Evolutionary conservation across 1,284 basidiomycete species (phyloP), one percentile per base, ranked within the genome.

Genomic region (Sanghuangporus sanghuang): DNA sequence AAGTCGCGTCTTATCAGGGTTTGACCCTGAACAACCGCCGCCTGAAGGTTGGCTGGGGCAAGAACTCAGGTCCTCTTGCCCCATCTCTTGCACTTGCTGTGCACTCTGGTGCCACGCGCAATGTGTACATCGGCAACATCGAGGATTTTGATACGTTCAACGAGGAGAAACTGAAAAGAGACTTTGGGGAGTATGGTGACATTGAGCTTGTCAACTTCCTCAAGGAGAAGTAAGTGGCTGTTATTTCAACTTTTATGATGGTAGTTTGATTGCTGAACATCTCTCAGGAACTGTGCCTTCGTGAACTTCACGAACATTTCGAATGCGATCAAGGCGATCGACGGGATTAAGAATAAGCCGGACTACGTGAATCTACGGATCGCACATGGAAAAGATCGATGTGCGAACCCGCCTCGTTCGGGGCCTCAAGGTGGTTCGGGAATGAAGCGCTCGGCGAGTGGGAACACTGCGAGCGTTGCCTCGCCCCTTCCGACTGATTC

Each of bases 171-270:
- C 81, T 97, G 61, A 90, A 90, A 75, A 79, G 86, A 59, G 95
- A 96, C 77, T 96, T 96, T 78, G 89, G 87, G 61, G 92, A 95
- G 76, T 96, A 85, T 74, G 95, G 95, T 35, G 94, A 96, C 66
- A 95, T 98, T 68, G 95, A 98, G 77, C 84, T 96, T 64, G 89
- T 98, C 75, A 97, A 97, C 77, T 95, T 93, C 77, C 80, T 97
- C 70, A 92, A 90, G 77, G 94, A 96, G 76, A 97, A 97, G 89
- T 91, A 68, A 66, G 88, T 82, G 14, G 1, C 53, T 16, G 1
- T 38, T 38, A 38, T 48, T 32, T 8, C 6, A 23, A 35, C 32
- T 16, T 49, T 54, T 32, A 18, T 54, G 4, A 38, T 39, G 35
- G 42, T 12, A 23, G 53, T 11, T 36, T 54, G 44, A 40, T 53